phyloP scores from a whole-genome alignment of 805 yeast species.

The Wickerhamiella alocasiicola region DNA sequence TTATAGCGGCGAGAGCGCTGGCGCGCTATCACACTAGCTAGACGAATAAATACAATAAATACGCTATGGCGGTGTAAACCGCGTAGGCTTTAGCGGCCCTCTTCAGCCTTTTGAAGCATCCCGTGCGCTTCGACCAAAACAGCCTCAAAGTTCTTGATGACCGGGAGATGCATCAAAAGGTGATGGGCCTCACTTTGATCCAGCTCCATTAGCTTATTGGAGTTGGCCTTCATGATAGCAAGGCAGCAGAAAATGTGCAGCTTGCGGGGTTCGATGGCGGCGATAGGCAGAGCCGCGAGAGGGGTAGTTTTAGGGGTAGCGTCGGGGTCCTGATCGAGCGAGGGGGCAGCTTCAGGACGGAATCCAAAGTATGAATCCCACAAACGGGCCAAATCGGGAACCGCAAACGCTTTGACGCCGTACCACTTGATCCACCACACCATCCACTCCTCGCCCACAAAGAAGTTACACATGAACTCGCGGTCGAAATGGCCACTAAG shows the following conservation, averaged over 20 bases:
- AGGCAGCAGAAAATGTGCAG: slow-evolving; percentile 59
- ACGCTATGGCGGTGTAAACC: too few relatives aligned
- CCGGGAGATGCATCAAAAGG: slow-evolving; percentile 42
- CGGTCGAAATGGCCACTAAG: slow-evolving; percentile 62
- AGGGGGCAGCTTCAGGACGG: slow-evolving; percentile 21
- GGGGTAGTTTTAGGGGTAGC: background rate
- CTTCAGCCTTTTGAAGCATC: slow-evolving; percentile 33
- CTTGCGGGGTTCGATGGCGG: slow-evolving; percentile 5
- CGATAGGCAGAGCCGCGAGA: slow-evolving; percentile 4
- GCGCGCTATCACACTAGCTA: too few relatives aligned
- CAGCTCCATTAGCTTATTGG: slow-evolving; percentile 64
- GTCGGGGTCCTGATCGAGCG: background rate
- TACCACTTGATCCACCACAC: slow-evolving; percentile 91
- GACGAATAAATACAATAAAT: too few relatives aligned
- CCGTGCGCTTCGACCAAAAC: slow-evolving; percentile 72
- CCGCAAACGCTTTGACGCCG: slow-evolving; percentile 75
- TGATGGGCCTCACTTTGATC: slow-evolving; percentile 86
- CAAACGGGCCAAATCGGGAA: slow-evolving; percentile 68
- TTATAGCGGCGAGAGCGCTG: too few relatives aligned
- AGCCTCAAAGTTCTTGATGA: slow-evolving; percentile 55
- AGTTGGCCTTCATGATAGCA: slow-evolving; percentile 70
- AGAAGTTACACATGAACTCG: slow-evolving; percentile 56
- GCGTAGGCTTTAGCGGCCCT: too few relatives aligned
- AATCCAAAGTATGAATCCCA: slow-evolving; percentile 86
- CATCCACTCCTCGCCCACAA: slow-evolving; percentile 72